Evolutionary conservation across 1,284 basidiomycete species (phyloP).

Genomic region (Anthracocystis walkeri): DNA sequence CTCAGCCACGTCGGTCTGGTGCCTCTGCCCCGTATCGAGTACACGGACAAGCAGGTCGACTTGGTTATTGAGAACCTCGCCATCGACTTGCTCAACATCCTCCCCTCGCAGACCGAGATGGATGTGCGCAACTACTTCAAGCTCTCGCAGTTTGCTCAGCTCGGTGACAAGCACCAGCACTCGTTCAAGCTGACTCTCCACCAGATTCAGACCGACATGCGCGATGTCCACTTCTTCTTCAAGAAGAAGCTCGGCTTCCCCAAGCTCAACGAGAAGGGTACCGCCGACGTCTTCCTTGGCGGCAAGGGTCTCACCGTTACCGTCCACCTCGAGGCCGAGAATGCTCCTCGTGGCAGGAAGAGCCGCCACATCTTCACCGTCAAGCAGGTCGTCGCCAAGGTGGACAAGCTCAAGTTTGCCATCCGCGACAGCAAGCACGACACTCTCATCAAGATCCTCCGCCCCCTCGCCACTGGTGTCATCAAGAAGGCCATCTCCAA

Average conservation of each 20-base stretch:
- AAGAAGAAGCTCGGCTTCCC: slow-evolving; percentile 75
- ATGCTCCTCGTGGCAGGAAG: slow-evolving; percentile 69
- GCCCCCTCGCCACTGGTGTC: slow-evolving; percentile 71
- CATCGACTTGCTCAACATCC: slow-evolving; percentile 78
- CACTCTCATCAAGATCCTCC: slow-evolving; percentile 84
- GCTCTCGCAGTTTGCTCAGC: slow-evolving; percentile 72
- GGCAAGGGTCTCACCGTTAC: slow-evolving; percentile 78
- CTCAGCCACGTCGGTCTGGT: slow-evolving; percentile 80
- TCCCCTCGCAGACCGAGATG: slow-evolving; percentile 78
- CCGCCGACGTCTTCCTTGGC: slow-evolving; percentile 89
- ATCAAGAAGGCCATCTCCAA: slow-evolving; percentile 92
- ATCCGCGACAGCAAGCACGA: slow-evolving; percentile 93
- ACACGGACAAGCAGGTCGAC: slow-evolving; percentile 72
- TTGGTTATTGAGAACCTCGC: slow-evolving; percentile 90
- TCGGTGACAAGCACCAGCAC: slow-evolving; percentile 59
- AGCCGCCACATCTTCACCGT: slow-evolving; percentile 79
- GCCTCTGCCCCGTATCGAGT: slow-evolving; percentile 75
- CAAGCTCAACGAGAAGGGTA: slow-evolving; percentile 86
- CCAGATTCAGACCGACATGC: slow-evolving; percentile 94
- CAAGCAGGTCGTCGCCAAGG: slow-evolving; percentile 81
- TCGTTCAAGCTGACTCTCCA: slow-evolving; percentile 69
- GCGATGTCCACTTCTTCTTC: slow-evolving; percentile 85
- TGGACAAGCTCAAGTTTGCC: slow-evolving; percentile 86
- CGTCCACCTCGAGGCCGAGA: slow-evolving; percentile 75
- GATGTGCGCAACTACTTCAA: slow-evolving; percentile 86